Evolutionary conservation across 345 rosid genomes (phyloP), one percentile per base, ranked within the genome.

Genomic region (Populus ilicifolia): DNA sequence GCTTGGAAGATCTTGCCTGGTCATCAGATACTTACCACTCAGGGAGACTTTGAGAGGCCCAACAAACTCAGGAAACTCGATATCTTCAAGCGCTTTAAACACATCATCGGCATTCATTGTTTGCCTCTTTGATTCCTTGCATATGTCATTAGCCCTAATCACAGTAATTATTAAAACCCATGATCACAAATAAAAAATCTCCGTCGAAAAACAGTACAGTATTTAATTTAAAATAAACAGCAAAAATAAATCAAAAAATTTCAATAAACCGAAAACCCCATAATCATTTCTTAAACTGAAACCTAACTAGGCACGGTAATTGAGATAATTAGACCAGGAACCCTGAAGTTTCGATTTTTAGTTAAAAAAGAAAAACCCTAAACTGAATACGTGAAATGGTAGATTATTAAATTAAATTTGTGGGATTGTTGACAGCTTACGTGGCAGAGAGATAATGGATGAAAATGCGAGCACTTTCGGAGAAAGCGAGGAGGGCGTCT

Each of bases 381-480:
- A 66, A 48, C 11, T 7, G n/a, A 1, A 30, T 6, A 9, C 2
- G 8, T 16, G 48, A 30, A 44, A 66, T 21, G 41, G 36, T 52
- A 61, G 20, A 35, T 14, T 20, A 18, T 27, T 12, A 36, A 14
- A 33, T 25, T 5, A 50, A 13, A 33, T n/a, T 61, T 13, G 27
- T 4, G 67, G 5, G 29, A 29, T 23, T 59, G 65, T 62, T 67
- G 17, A 27, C 8, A 7, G 78, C 79, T 80, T 70, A 91, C 94
- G 91, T 91, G 76, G 91, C 92, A 68, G 91, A 89, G 75, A 91
- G 92, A 79, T 88, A 89, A 73, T 91, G 94, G 79, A 91, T 89
- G 87, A 91, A 91, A 78, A 91, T 91, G 59, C 93, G 88, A 4
- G 93, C 93, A 78, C 88, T 85, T 78, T 90, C 92, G 73, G 87